These are phyloP conservation scores for Angomonas desouzai DNA, from an alignment of 208 protist species.

Conservation along the genomic window DNA sequence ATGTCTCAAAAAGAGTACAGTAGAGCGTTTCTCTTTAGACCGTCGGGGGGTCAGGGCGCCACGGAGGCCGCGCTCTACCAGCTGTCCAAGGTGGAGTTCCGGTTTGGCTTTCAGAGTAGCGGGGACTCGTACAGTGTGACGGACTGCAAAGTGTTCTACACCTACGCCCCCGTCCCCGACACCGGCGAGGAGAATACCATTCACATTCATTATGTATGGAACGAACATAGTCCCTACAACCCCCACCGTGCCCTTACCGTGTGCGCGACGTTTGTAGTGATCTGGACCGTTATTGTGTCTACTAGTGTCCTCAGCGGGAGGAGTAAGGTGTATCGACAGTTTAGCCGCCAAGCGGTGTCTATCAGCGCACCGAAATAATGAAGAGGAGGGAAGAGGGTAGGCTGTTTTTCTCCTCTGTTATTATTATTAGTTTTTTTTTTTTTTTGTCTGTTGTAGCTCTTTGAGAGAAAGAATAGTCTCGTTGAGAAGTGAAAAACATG, in stretches of 20 bases:
- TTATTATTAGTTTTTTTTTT: too few relatives aligned
- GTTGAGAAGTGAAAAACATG: too few relatives aligned
- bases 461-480: too few relatives aligned
- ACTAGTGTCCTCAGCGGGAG: slow-evolving; percentile 2
- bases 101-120: slow-evolving; percentile 59
- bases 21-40: slow-evolving; percentile 7
- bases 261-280: slow-evolving; percentile 33
- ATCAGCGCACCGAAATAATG: slow-evolving; percentile 22
- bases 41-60: not conserved
- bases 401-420: not conserved
- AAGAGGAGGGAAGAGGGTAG: not conserved
- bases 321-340: slow-evolving; percentile 28
- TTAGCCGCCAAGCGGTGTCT: slow-evolving; percentile 36
- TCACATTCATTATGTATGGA: slow-evolving; percentile 52
- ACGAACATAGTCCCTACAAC: slow-evolving; percentile 66
- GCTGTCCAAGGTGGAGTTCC: slow-evolving; percentile 35
- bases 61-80: slow-evolving; percentile 22
- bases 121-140: slow-evolving; percentile 48
- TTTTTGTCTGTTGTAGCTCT: too few relatives aligned
- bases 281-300: slow-evolving; percentile 38
- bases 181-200: slow-evolving; percentile 11
- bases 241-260: slow-evolving; percentile 41
- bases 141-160: slow-evolving; percentile 27
- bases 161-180: slow-evolving; percentile 25
- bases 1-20: slow-evolving; percentile 16